Conservation (phyloP, 495 filamentous ascomycete genomes). For the Bathelium albidoporum region DNA sequence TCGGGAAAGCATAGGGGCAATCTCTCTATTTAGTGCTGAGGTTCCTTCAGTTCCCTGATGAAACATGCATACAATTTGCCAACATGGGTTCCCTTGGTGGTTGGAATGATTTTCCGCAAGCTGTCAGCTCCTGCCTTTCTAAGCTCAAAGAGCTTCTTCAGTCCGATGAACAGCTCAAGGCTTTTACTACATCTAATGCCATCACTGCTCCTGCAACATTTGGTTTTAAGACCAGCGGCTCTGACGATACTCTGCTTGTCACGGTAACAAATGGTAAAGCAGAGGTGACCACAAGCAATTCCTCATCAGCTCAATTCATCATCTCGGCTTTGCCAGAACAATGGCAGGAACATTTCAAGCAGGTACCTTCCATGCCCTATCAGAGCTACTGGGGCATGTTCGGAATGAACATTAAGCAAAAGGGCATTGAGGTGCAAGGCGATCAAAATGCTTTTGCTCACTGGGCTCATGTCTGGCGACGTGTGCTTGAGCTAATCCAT, state of each 20-base stretch:
- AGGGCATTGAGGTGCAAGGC: slow-evolving; percentile 27
- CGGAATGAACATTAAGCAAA: slow-evolving; percentile 31
- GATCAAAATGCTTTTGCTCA: slow-evolving; percentile 25
- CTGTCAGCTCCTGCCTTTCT: slow-evolving; percentile 4
- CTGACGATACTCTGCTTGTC: slow-evolving; percentile 24
- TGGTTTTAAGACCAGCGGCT: slow-evolving; percentile 29
- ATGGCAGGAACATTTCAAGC: slow-evolving; percentile 32
- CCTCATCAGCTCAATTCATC: slow-evolving; percentile 18
- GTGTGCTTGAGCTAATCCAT: slow-evolving; percentile 28
- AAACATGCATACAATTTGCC: background rate
- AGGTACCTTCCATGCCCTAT: slow-evolving; percentile 25
- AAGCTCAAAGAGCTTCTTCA: slow-evolving; percentile 14
- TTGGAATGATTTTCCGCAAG: slow-evolving; percentile 19
- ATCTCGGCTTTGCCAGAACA: slow-evolving; percentile 28
- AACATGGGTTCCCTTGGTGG: background rate
- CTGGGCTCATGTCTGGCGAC: slow-evolving; percentile 29
- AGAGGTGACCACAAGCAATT: slow-evolving; percentile 13
- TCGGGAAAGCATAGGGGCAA: background rate
- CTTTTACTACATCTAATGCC: slow-evolving; percentile 30
- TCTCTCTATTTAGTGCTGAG: background rate
- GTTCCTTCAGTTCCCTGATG: background rate
- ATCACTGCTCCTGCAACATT: slow-evolving; percentile 27
- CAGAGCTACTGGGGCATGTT: slow-evolving; percentile 35
- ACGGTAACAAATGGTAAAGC: slow-evolving; percentile 18
- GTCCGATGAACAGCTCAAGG: slow-evolving; percentile 27